Base-by-base conservation (phyloP, 2,329 filamentous ascomycete genomes). In the Lomentospora prolificans region DNA sequence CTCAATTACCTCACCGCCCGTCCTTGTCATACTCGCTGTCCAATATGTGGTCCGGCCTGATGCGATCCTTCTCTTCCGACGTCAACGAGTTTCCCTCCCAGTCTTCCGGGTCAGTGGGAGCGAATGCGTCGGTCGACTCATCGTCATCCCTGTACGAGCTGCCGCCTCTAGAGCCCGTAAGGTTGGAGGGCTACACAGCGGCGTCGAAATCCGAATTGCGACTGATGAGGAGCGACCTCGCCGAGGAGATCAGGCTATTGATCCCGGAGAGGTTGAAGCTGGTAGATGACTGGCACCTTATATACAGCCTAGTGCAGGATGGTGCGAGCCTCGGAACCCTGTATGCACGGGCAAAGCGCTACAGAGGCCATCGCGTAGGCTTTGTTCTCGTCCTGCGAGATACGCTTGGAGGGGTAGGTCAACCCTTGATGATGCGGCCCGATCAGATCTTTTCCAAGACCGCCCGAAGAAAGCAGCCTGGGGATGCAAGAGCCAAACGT, bases 361-460 rank as follows among this genome's bases (percentile, higher is more conserved):
- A 85, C 64, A 74, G 80, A 50, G 79, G 83, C 10, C 75, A 82
- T 58, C 82, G 91, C 57, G 89, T 89, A 17, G 92, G 91, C 4
- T 99, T 95, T 68, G 89, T 97, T 53, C 78, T 99, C 4, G 89
- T 96, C 0, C 83, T 97, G 19, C 81, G 82, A 63, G 94, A 99
- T 68, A 80, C 81, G 7, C 79, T 80, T 57, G 87, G 87, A 57
- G 85, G 86, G 55, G 85, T 90, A 76, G 69, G 85, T 78, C 57
- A 19, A 31, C 8, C 31, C 50, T 36, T 31, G 12, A n/a, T n/a
- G n/a, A n/a, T n/a, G n/a, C n/a, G n/a, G n/a, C n/a, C n/a, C n/a
- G n/a, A n/a, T n/a, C n/a, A n/a, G n/a, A n/a, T n/a, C n/a, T n/a
- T n/a, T n/a, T n/a, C n/a, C n/a, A n/a, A n/a, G n/a, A n/a, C n/a